Evolutionary conservation across 2,329 filamentous ascomycete species (phyloP).

Genomic region (Aspergillus felis): DNA sequence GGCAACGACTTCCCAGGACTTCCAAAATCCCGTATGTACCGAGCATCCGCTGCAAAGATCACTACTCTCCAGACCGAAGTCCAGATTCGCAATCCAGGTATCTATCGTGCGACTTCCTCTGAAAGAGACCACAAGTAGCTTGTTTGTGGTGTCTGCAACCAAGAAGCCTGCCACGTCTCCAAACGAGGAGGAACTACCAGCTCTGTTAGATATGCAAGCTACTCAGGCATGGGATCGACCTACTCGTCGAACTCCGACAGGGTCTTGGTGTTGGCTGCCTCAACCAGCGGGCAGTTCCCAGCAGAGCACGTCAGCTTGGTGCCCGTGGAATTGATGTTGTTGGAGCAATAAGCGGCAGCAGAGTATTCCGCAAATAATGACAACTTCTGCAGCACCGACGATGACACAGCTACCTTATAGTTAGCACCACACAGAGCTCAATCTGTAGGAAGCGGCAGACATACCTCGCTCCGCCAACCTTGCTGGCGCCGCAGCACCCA

Average conservation of each 20-base stretch:
- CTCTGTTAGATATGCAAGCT: neutral
- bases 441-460: neutral
- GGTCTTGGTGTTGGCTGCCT: constrained; percentile 44
- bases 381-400: constrained; percentile 39
- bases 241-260: constrained; percentile 50
- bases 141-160: constrained; percentile 44
- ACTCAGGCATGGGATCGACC: constrained; percentile 6
- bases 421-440: neutral
- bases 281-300: constrained; percentile 47
- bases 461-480: constrained; percentile 4
- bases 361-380: constrained; percentile 50
- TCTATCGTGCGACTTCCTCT: constrained; percentile 29
- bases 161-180: constrained; percentile 48
- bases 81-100: constrained; percentile 33
- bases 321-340: constrained; percentile 45
- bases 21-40: constrained; percentile 47
- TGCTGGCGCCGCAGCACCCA: constrained; percentile 19
- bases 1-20: constrained; percentile 40
- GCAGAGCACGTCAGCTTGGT: constrained; percentile 43
- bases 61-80: constrained; percentile 26
- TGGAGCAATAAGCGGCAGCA: constrained; percentile 50
- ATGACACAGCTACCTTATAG: constrained; percentile 32
- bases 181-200: constrained; percentile 6
- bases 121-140: constrained; percentile 34
- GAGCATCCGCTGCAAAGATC: constrained; percentile 44